These are phyloP conservation scores for Citrus unshiu DNA, from an alignment of 345 rosid genomes.

Conservation along the genomic window DNA sequence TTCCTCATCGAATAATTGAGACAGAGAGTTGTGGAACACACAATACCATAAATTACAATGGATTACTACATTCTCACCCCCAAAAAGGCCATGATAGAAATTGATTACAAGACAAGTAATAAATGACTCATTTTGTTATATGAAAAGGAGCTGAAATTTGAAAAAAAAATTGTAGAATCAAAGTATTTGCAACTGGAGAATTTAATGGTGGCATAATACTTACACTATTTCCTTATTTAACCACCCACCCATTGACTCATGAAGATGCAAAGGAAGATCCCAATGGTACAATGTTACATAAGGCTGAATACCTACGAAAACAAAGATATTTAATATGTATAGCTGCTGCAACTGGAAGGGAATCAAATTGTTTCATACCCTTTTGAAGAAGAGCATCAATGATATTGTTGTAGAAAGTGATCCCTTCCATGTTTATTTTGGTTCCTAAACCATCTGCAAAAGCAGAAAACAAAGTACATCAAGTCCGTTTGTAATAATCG, in stretches of 20 bases:
- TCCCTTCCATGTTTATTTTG: constrained; percentile 56
- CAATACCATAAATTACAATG: background rate
- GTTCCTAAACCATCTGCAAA: constrained; percentile 68
- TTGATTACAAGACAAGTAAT: background rate
- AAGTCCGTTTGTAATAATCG: background rate
- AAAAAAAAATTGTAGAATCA: background rate
- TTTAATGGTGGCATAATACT: constrained; percentile 27
- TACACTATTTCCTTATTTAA: constrained; percentile 65
- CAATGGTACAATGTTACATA: constrained; percentile 77
- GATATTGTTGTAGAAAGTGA: constrained; percentile 58
- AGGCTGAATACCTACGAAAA: constrained; percentile 63
- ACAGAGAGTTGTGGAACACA: background rate
- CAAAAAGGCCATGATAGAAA: background rate
- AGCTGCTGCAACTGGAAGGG: constrained; percentile 15
- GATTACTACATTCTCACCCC: background rate
- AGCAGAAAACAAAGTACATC: background rate
- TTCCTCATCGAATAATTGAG: background rate
- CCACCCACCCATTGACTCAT: constrained; percentile 81
- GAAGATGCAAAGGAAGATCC: constrained; percentile 89
- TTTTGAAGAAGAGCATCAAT: constrained; percentile 61
- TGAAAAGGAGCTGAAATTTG: background rate
- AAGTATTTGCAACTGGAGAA: background rate
- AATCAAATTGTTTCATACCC: constrained; percentile 40
- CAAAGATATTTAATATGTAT: constrained; percentile 9
- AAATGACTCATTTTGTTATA: background rate